Conservation (phyloP, 2,329 filamentous ascomycete species). For the Sporothrix mexicana region DNA sequence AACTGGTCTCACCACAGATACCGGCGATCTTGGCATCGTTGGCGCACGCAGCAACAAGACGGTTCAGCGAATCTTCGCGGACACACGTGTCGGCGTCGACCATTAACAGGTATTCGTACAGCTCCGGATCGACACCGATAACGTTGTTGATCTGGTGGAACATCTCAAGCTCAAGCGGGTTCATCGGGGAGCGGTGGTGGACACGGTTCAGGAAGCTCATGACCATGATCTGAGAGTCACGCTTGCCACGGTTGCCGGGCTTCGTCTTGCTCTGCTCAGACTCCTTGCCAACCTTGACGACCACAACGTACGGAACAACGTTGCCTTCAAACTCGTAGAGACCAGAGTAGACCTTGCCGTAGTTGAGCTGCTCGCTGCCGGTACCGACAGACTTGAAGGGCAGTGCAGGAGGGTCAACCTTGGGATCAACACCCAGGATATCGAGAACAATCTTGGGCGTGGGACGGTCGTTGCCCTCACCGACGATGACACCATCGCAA, state of each 20-base stretch:
- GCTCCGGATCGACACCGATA: slow-evolving; percentile 94
- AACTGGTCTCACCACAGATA: slow-evolving; percentile 94
- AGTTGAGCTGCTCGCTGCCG: slow-evolving; percentile 92
- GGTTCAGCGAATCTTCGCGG: slow-evolving; percentile 87
- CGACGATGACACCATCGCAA: slow-evolving; percentile 96
- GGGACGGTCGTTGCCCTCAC: slow-evolving; percentile 92
- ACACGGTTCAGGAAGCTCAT: slow-evolving; percentile 99
- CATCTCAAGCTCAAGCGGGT: slow-evolving; percentile 93
- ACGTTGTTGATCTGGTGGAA: slow-evolving; percentile 99
- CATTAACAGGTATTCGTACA: slow-evolving; percentile 98
- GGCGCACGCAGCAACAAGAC: slow-evolving; percentile 88
- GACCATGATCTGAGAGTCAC: slow-evolving; percentile 93
- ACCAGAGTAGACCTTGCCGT: slow-evolving; percentile 97
- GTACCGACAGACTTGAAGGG: slow-evolving; percentile 92
- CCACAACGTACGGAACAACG: slow-evolving; percentile 92
- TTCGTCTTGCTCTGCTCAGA: slow-evolving; percentile 90
- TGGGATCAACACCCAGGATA: slow-evolving; percentile 95
- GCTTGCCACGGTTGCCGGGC: slow-evolving; percentile 97
- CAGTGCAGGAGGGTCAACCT: slow-evolving; percentile 90
- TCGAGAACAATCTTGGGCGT: slow-evolving; percentile 98
- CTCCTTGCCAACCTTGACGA: slow-evolving; percentile 97
- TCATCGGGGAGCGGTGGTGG: slow-evolving; percentile 93
- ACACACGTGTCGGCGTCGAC: slow-evolving; percentile 97
- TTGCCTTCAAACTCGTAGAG: slow-evolving; percentile 98
- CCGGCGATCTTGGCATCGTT: slow-evolving; percentile 96